Conservation (phyloP, 2,329 filamentous ascomycete genomes). For the Botrytis medusae region DNA sequence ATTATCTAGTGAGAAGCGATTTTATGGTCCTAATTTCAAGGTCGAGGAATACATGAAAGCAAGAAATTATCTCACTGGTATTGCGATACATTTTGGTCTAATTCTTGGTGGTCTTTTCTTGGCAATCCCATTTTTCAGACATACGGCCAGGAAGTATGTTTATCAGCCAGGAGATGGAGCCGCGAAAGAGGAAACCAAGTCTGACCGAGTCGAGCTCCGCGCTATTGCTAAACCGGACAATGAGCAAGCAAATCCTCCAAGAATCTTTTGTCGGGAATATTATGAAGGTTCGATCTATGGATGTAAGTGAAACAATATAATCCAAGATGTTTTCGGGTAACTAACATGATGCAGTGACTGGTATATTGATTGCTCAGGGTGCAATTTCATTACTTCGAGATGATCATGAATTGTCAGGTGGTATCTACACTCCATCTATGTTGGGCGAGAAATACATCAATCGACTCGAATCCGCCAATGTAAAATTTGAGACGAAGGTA, state of each 20-base stretch:
- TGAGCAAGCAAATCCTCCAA: constrained; percentile 39
- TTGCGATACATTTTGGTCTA: constrained; percentile 52
- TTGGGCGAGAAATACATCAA: constrained; percentile 68
- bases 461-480: constrained; percentile 56
- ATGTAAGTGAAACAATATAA: constrained; percentile 46
- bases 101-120: constrained; percentile 46
- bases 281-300: constrained; percentile 64
- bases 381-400: constrained; percentile 66
- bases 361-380: constrained; percentile 60
- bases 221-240: constrained; percentile 63
- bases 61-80: constrained; percentile 50
- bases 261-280: constrained; percentile 54
- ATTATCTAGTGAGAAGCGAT: constrained; percentile 47
- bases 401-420: constrained; percentile 58
- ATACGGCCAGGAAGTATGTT: constrained; percentile 46
- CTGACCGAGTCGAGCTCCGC: constrained; percentile 62
- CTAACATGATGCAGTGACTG: constrained; percentile 56
- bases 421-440: constrained; percentile 70
- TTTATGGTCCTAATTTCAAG: constrained; percentile 62
- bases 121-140: constrained; percentile 42
- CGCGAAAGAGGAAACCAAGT: constrained; percentile 51
- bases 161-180: constrained; percentile 57
- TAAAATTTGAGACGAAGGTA: constrained; percentile 60
- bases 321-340: neutral
- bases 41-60: constrained; percentile 56